Evolutionary conservation across 164 flowering plant species (phyloP).

Genomic region (Tinospora cordifolia): DNA sequence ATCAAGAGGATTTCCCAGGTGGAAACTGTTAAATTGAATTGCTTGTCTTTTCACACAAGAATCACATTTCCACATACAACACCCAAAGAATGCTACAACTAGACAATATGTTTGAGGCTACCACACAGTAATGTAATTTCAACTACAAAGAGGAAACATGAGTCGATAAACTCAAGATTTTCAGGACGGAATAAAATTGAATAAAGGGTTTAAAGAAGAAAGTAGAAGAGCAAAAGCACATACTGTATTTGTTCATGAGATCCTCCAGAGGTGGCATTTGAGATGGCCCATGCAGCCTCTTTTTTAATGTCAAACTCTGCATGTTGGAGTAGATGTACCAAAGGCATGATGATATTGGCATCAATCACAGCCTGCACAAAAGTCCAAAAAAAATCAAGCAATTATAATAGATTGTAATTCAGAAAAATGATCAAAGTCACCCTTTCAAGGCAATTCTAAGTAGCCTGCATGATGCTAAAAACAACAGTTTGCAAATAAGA

Average conservation of each 20-base stretch:
- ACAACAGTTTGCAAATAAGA: neutral
- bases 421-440: neutral
- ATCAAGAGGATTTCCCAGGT: too few species aligned
- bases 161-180: too few species aligned
- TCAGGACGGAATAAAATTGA: neutral
- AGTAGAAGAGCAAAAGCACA: neutral
- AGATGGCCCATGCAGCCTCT: constrained; percentile 78
- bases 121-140: too few species aligned
- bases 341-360: constrained; percentile 46
- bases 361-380: constrained; percentile 54
- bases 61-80: too few species aligned
- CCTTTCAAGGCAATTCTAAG: neutral
- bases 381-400: neutral
- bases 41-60: too few species aligned
- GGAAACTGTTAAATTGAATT: too few species aligned
- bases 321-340: constrained; percentile 51
- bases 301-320: constrained; percentile 70
- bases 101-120: too few species aligned
- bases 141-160: too few species aligned
- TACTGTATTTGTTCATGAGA: constrained; percentile 58
- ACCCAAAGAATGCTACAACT: too few species aligned
- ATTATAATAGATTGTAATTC: neutral
- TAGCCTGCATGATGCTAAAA: too few species aligned
- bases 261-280: constrained; percentile 71
- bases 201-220: neutral